phyloP scores from a whole-genome alignment of 2,329 filamentous ascomycete genomes.

The Pseudocercospora musae region DNA sequence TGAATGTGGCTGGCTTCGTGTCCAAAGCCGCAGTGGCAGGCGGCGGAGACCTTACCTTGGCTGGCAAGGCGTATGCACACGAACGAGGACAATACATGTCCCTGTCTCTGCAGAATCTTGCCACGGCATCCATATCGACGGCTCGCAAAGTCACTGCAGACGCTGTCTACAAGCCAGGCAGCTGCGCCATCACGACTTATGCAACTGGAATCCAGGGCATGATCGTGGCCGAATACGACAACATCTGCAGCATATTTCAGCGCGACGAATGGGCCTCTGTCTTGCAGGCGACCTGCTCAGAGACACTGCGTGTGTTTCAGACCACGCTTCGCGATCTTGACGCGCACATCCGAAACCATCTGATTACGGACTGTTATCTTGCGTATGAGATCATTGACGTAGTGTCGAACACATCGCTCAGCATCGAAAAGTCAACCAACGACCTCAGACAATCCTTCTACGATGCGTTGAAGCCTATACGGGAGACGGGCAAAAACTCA shows the following conservation, averaged over 20 bases:
- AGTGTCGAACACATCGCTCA: slow-evolving; percentile 72
- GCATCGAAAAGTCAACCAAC: slow-evolving; percentile 76
- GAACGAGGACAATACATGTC: slow-evolving; percentile 84
- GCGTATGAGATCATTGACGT: slow-evolving; percentile 95
- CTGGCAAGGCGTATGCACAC: slow-evolving; percentile 80
- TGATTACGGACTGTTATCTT: slow-evolving; percentile 88
- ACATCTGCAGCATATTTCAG: slow-evolving; percentile 80
- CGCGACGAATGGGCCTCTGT: slow-evolving; percentile 80
- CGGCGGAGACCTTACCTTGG: slow-evolving; percentile 44
- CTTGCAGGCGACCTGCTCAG: slow-evolving; percentile 74
- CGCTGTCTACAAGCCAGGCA: slow-evolving; percentile 80
- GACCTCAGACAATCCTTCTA: slow-evolving; percentile 80
- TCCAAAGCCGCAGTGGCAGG: slow-evolving; percentile 24
- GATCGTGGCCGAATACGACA: slow-evolving; percentile 85
- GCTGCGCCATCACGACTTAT: slow-evolving; percentile 88
- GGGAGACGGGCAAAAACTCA: slow-evolving; percentile 87
- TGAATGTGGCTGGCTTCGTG: slow-evolving; percentile 37
- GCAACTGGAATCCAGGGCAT: slow-evolving; percentile 82
- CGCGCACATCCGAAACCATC: slow-evolving; percentile 78
- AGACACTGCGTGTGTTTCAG: slow-evolving; percentile 74
- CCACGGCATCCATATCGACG: slow-evolving; percentile 77
- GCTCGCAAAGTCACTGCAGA: slow-evolving; percentile 69
- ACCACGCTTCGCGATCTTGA: slow-evolving; percentile 87
- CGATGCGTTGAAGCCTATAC: slow-evolving; percentile 81
- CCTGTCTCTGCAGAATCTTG: slow-evolving; percentile 76